These are phyloP conservation scores for Dioszegia hungarica DNA, from an alignment of 768 basidiomycete species.

Conservation along the genomic window DNA sequence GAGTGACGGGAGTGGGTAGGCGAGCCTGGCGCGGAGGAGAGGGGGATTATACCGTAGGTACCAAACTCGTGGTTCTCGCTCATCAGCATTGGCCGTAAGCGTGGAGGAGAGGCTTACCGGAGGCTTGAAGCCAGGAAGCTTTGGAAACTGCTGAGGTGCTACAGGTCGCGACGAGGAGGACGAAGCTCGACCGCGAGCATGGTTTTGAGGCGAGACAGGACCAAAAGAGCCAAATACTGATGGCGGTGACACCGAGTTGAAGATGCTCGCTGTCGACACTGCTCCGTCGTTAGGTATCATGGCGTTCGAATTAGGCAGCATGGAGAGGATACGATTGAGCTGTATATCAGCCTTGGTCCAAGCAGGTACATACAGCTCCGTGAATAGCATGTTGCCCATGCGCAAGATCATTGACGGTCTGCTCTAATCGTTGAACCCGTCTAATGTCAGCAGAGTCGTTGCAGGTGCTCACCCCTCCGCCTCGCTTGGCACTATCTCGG, in stretches of 20 bases:
- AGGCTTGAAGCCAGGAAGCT: slow-evolving; percentile 84
- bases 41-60: slow-evolving; percentile 78
- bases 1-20: slow-evolving; percentile 43
- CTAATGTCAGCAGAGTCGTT: slow-evolving; percentile 3
- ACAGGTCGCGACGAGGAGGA: not conserved
- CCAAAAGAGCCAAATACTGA: slow-evolving; percentile 8
- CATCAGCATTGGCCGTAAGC: not conserved
- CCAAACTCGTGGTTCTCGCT: slow-evolving; percentile 79
- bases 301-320: slow-evolving; percentile 22
- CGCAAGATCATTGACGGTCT: slow-evolving; percentile 34
- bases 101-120: slow-evolving; percentile 55
- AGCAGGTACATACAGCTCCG: slow-evolving; percentile 20
- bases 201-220: slow-evolving; percentile 25
- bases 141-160: slow-evolving; percentile 59
- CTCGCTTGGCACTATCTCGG: slow-evolving; percentile 10
- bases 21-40: slow-evolving; percentile 55
- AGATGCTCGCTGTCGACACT: slow-evolving; percentile 25
- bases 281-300: slow-evolving; percentile 14
- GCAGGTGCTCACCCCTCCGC: slow-evolving; percentile 27
- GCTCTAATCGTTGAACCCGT: slow-evolving; percentile 35
- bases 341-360: not conserved
- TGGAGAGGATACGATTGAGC: slow-evolving; percentile 43
- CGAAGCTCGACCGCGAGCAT: slow-evolving; percentile 9
- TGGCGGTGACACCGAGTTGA: slow-evolving; percentile 26
- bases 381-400: slow-evolving; percentile 45